A percentile compares a stretch with the other conserved stretches of the same genome.
Conservation (phyloP, 257 asterid genomes). For the Gynochthodes officinalis region DNA sequence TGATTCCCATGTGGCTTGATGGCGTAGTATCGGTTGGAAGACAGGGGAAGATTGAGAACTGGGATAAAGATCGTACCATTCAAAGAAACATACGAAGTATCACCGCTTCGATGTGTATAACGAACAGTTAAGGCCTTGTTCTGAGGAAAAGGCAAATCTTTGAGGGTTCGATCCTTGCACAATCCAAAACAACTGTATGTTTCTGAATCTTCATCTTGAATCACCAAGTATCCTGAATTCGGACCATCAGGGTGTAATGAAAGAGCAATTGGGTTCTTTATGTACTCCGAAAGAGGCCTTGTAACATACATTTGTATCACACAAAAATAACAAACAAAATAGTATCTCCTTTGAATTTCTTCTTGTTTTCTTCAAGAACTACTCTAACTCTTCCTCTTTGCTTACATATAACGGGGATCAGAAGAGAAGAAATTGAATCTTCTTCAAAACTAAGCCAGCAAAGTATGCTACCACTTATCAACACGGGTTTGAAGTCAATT, state of each 20-base stretch:
- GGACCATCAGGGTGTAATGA: constrained; percentile 48
- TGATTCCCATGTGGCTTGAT: constrained; percentile 41
- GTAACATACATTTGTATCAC: constrained; percentile 44
- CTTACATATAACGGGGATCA: too few relatives aligned
- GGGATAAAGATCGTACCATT: constrained; percentile 45
- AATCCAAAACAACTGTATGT: constrained; percentile 52
- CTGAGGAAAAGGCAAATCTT: constrained; percentile 57
- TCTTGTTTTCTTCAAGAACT: too few relatives aligned
- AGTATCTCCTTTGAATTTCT: background rate
- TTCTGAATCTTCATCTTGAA: constrained; percentile 61
- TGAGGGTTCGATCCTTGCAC: constrained; percentile 36
- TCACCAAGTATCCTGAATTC: constrained; percentile 54
- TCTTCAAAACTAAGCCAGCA: too few relatives aligned
- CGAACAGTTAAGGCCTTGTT: constrained; percentile 40
- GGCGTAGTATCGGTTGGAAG: constrained; percentile 55
- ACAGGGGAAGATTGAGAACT: constrained; percentile 41
- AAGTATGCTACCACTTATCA: too few relatives aligned
- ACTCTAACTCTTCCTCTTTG: too few relatives aligned
- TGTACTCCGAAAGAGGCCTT: constrained; percentile 48
- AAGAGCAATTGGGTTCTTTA: constrained; percentile 29
- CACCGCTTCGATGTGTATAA: background rate
- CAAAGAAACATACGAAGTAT: background rate
- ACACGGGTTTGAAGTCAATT: too few relatives aligned
- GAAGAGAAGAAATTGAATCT: too few relatives aligned
- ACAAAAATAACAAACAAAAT: background rate